phyloP scores from a whole-genome alignment of 768 basidiomycete species.

The Bullera alba region DNA sequence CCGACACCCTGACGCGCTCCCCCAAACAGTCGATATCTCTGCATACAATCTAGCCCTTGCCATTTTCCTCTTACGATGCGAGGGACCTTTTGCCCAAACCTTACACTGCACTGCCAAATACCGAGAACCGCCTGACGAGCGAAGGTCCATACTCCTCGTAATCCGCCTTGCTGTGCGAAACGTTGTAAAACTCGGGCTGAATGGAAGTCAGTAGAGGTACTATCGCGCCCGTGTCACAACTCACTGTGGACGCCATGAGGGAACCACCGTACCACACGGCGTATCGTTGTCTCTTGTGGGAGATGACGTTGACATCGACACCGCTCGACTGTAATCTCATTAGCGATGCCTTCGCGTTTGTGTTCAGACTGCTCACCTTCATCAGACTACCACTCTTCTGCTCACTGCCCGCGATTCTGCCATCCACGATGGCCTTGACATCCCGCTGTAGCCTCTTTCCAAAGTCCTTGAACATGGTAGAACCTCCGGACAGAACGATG shows the following conservation, averaged over 20 bases:
- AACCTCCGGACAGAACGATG: conserved; percentile 93
- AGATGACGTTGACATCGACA: conserved; percentile 95
- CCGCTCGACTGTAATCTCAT: conserved; percentile 67
- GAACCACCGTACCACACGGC: conserved; percentile 99
- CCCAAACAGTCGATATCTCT: no score
- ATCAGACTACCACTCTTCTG: conserved; percentile 64
- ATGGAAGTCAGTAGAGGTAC: not conserved
- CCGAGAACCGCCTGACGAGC: conserved; percentile 43
- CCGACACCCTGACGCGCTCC: no score
- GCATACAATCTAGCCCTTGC: no score
- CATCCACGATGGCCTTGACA: conserved; percentile 86
- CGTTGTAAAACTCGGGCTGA: conserved; percentile 90
- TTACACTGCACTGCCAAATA: conserved; percentile 43
- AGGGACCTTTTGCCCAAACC: not conserved
- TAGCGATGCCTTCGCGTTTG: no score
- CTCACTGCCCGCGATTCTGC: conserved; percentile 71
- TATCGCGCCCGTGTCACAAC: conserved; percentile 19
- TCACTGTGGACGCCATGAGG: conserved; percentile 80
- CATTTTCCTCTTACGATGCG: no score
- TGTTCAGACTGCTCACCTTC: conserved; percentile 60
- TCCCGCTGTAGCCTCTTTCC: conserved; percentile 94
- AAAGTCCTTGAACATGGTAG: conserved; percentile 99
- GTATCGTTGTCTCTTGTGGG: conserved; percentile 91
- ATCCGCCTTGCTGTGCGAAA: conserved; percentile 87
- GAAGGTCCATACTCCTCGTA: conserved; percentile 53